Evolutionary conservation across 495 filamentous ascomycete species (phyloP), one percentile per base, ranked within the genome.

Genomic region (Penicillium antarcticum): DNA sequence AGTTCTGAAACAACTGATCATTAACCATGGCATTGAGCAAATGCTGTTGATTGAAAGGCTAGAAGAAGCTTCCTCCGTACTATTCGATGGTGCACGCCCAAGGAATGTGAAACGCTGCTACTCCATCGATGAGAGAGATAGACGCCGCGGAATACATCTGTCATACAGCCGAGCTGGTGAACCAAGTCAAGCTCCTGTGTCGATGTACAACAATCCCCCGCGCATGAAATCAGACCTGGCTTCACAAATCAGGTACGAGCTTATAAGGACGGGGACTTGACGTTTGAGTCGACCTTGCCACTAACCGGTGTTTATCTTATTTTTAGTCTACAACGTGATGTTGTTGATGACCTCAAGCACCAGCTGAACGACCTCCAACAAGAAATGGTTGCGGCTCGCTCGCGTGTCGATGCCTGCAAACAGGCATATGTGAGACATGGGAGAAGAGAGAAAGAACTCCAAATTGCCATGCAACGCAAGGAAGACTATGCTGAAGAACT

Each of bases 21-120:
- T 99, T 63, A 84, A 82, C 45, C 77, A 92, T 58, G 68, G 73
- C 7, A 87, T 96, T 39, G 94, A 99, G 49, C 92, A 97, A 61
- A 83, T 85, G 10, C 77, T 96, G 9, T 67, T 99, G 2, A 84
- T 97, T 39, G 78, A 84, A 37, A 69, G 82, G 36, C 72, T 87
- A 14, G 60, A 73, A 10, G 76, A 87, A 45, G 95, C 86, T 1
- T 72, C 85, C 17, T 66, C 79, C 2, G 78, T 87, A 26, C 88
- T 97, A 77, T 87, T 86, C 57, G 76, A 80, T 38, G 79, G 79
- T 7, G 60, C 70, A 32, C 73, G 71, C 24, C 81, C 86, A 3
- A 75, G 68, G 11, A 91, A 95, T 56, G 91, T 95, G 21, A 82
- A 77, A 50, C 79, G 80, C 45, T 91, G 87, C 54, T 83, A 87